These are phyloP conservation scores for Ustilago trichophora DNA, from an alignment of 1,284 basidiomycete genomes.

Conservation along the genomic window DNA sequence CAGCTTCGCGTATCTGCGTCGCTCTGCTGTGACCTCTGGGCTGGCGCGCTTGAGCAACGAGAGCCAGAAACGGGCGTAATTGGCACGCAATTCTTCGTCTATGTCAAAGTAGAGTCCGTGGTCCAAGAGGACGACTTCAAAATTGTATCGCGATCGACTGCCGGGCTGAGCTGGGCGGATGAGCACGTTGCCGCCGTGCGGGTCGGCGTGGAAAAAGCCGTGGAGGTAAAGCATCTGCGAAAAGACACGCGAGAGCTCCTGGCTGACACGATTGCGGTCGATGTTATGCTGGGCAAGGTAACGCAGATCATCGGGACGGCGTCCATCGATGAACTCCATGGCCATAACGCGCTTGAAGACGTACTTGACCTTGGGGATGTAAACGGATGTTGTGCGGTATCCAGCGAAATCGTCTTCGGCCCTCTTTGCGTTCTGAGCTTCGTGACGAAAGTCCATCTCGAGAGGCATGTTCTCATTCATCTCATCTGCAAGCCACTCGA, in stretches of 20 bases:
- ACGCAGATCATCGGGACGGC: conserved; percentile 85
- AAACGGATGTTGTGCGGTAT: conserved; percentile 72
- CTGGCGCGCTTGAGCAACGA: conserved; percentile 58
- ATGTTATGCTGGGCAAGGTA: conserved; percentile 86
- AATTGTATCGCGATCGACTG: conserved; percentile 62
- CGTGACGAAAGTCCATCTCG: conserved; percentile 92
- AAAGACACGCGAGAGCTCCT: conserved; percentile 80
- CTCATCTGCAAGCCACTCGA: conserved; percentile 64
- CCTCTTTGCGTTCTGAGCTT: conserved; percentile 83
- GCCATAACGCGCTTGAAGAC: conserved; percentile 86
- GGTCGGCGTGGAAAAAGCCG: conserved; percentile 72
- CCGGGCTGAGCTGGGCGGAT: conserved; percentile 71
- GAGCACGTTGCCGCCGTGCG: conserved; percentile 79
- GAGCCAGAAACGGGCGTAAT: conserved; percentile 66
- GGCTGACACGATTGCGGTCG: conserved; percentile 89
- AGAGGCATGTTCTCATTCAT: conserved; percentile 78
- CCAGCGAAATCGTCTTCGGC: conserved; percentile 77
- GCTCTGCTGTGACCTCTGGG: conserved; percentile 53
- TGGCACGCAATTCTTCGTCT: conserved; percentile 58
- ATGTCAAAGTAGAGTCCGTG: conserved; percentile 66
- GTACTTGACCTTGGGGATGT: conserved; percentile 86
- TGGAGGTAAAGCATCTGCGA: conserved; percentile 96
- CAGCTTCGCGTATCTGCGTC: conserved; percentile 60
- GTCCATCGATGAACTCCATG: conserved; percentile 90
- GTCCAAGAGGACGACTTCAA: conserved; percentile 65